These are phyloP conservation scores for Hemileccinum rubropunctum DNA, from an alignment of 768 basidiomycete species.

Conservation along the genomic window DNA sequence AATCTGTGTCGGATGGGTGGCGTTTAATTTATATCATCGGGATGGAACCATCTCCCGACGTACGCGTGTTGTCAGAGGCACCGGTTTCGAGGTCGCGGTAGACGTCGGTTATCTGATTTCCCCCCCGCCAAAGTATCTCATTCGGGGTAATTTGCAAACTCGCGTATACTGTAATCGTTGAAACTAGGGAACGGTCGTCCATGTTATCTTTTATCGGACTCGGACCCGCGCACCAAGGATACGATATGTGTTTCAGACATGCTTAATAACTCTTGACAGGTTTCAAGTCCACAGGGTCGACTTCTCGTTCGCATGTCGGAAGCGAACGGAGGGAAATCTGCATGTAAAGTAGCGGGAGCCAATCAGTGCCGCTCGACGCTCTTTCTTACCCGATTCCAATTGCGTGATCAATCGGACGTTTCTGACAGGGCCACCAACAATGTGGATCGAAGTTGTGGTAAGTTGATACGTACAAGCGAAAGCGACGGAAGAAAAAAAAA, in stretches of 20 bases:
- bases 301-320: slow-evolving; percentile 16
- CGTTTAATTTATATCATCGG: slow-evolving; percentile 1
- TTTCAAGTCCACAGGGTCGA: slow-evolving; percentile 19
- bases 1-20: not conserved
- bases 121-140: not conserved
- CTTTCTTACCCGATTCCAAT: not conserved
- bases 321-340: slow-evolving; percentile 19
- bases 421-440: too few species aligned
- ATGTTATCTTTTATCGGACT: slow-evolving; percentile 13
- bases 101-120: slow-evolving; percentile 7
- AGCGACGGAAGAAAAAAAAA: slow-evolving; percentile 13
- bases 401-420: too few species aligned
- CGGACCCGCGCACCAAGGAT: not conserved
- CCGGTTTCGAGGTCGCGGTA: not conserved
- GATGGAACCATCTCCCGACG: not conserved
- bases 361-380: not conserved
- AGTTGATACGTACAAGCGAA: slow-evolving; percentile 9
- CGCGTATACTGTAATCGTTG: not conserved
- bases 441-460: too few species aligned
- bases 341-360: not conserved
- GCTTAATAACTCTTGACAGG: slow-evolving; percentile 4
- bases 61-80: slow-evolving; percentile 6
- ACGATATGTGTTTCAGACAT: slow-evolving; percentile 15
- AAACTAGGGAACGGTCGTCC: slow-evolving; percentile 10
- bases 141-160: slow-evolving; percentile 22